phyloP scores from a whole-genome alignment of 73 alveolate species.

The Tetrahymena borealis region DNA sequence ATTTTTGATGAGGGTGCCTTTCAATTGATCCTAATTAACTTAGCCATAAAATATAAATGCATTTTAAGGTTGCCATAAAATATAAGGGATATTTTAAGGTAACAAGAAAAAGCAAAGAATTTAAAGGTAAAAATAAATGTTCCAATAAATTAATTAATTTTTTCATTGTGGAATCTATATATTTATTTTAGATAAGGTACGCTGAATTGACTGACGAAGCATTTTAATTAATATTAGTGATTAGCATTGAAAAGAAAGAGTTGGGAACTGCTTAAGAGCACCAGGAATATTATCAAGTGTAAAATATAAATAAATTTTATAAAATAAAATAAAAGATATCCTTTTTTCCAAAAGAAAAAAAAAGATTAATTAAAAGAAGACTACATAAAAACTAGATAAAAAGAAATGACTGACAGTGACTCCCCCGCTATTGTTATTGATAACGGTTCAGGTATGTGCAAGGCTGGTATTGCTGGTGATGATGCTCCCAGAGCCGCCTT shows the following conservation, averaged over 20 bases:
- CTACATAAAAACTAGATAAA: background rate
- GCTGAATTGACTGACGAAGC: background rate
- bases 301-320: background rate
- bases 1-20: background rate
- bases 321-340: background rate
- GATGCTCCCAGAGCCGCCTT: conserved; percentile 94
- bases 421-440: conserved; percentile 43
- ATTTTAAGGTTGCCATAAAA: background rate
- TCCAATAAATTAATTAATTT: too few relatives aligned
- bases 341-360: background rate
- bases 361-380: background rate
- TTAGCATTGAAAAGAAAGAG: background rate
- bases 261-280: background rate
- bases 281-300: background rate
- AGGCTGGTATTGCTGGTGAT: conserved; percentile 97
- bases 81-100: background rate
- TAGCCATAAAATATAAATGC: background rate
- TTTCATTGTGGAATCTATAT: background rate
- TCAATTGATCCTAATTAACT: too few relatives aligned
- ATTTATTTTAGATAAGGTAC: background rate
- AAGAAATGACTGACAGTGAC: background rate
- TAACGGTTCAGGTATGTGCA: conserved; percentile 73
- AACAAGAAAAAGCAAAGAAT: too few relatives aligned
- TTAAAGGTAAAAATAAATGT: background rate
- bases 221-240: background rate